A percentile compares a stretch with the other conserved stretches of the same genome.
phyloP scores from a whole-genome alignment of 2,329 filamentous ascomycete genomes.

The Bisporella sp. region DNA sequence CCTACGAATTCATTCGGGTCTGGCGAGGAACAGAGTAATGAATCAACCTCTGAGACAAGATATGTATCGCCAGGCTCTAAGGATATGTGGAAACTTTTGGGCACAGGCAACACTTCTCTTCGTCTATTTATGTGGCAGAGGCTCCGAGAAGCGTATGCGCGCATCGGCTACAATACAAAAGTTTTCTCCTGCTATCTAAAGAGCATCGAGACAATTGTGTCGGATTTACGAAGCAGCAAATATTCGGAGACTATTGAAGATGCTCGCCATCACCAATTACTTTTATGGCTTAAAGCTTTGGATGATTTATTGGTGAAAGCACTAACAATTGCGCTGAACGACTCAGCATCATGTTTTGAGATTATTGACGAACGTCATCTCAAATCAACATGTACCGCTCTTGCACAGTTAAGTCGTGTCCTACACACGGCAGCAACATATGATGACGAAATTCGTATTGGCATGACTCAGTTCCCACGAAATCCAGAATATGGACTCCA shows the following conservation, averaged over 20 bases:
- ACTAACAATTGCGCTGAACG: conserved; percentile 61
- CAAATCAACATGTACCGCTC: conserved; percentile 60
- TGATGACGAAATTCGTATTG: conserved; percentile 80
- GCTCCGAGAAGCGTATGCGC: conserved; percentile 80
- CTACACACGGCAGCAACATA: conserved; percentile 74
- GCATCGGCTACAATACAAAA: conserved; percentile 80
- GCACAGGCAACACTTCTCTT: conserved; percentile 73
- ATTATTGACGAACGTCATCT: conserved; percentile 78
- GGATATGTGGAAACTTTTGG: conserved; percentile 84
- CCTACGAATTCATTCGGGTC: conserved; percentile 37
- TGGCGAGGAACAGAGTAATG: conserved; percentile 10
- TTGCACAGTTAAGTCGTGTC: conserved; percentile 66
- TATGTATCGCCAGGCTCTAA: not conserved
- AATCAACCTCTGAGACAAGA: conserved; percentile 39
- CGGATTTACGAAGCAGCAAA: conserved; percentile 56
- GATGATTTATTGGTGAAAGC: conserved; percentile 70
- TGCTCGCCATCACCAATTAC: conserved; percentile 61
- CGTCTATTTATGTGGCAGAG: conserved; percentile 85
- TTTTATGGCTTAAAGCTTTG: conserved; percentile 71
- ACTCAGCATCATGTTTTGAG: conserved; percentile 63
- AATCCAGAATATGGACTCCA: conserved; percentile 38
- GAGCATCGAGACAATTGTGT: conserved; percentile 76
- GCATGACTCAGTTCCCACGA: conserved; percentile 56
- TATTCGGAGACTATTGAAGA: conserved; percentile 48
- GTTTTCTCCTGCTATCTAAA: conserved; percentile 81